Evolutionary conservation across 2,329 filamentous ascomycete genomes (phyloP), one percentile per base, ranked within the genome.

Genomic region (Phyllosticta ampelicida): DNA sequence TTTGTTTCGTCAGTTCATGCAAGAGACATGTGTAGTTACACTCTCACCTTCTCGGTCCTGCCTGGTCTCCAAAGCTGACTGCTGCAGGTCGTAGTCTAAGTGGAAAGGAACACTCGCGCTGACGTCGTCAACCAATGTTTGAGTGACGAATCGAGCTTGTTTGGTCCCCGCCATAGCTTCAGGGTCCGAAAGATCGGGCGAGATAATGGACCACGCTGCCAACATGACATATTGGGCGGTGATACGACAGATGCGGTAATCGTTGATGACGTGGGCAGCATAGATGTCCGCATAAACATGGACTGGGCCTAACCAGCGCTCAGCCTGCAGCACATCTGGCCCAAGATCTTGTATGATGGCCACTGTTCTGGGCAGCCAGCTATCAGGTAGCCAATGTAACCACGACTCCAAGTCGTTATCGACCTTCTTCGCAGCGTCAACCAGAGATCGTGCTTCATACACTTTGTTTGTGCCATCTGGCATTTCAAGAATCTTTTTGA

Each of bases 211-310:
- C 1, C 68, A 60, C 59, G 71, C 73, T 2, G 66, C 67, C 55
- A 74, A 64, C 50, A 74, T 70, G 49, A 74, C 70, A 10, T 68
- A 62, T 36, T 71, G 65, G 55, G 71, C 73, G 62, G 73, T 74
- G 51, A 74, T 71, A 2, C 73, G 67, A 48, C 68, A 71, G 9
- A 74, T 67, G 9, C 73, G 67, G 61, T 74, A 73, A 56, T 74
- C 71, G 54, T 74, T 74, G 55, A 71, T 65, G 59, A 74, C 70
- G 53, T 68, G 71, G 1, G 71, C 71, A 9, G 73, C 64, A 19
- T 65, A 66, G 1, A 74, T 65, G 54, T 74, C 72, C 16, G 70
- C 66, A 60, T 74, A 74, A 1, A 68, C 65, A 54, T 74, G 71
- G 53, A 73, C 67, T 26, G 72, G 70, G 9, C 73, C 73, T 2